Conservation (phyloP, 345 rosid genomes). For the Luvunga scandens region DNA sequence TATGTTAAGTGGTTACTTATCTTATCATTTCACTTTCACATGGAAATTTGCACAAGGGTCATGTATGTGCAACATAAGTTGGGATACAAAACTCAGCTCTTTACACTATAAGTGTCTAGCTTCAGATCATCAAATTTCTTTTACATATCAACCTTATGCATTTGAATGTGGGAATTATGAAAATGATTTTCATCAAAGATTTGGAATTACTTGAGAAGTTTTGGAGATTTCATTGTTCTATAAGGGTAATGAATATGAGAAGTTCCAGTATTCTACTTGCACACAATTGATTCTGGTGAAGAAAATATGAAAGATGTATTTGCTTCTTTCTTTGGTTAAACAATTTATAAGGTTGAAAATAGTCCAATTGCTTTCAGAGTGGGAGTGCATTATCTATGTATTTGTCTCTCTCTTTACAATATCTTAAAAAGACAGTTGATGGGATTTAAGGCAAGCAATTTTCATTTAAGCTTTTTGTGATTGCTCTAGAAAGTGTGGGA, state of each 20-base stretch:
- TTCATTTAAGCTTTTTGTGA: neutral
- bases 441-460: neutral
- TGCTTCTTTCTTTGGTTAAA: neutral
- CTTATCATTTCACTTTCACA: neutral
- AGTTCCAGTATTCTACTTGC: neutral
- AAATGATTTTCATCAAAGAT: neutral
- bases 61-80: too few relatives aligned
- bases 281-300: neutral
- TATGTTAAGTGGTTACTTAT: neutral
- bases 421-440: neutral
- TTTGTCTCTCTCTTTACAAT: neutral
- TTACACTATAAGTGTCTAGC: neutral
- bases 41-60: neutral
- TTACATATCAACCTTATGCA: neutral
- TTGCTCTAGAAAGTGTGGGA: neutral
- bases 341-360: neutral
- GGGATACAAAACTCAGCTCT: too few relatives aligned
- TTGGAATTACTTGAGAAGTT: neutral
- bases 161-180: neutral
- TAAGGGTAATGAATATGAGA: neutral
- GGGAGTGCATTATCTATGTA: neutral
- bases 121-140: neutral
- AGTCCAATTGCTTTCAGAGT: neutral
- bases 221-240: neutral
- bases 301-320: neutral